Base-by-base conservation (phyloP, 495 filamentous ascomycete genomes). In the Extremus antarcticus region DNA sequence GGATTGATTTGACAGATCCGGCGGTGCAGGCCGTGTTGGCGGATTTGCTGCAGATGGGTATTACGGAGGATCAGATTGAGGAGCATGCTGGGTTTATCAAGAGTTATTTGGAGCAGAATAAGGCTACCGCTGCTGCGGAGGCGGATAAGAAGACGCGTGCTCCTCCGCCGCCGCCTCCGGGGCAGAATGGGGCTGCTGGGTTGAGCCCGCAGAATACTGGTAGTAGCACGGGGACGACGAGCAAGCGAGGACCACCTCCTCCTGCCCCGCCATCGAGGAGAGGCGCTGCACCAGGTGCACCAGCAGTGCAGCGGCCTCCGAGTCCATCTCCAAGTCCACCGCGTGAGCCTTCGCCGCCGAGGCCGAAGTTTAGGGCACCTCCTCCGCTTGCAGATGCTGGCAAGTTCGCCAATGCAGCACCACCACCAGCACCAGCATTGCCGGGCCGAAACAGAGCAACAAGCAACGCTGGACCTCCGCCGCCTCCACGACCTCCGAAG, bases 81-180 rank as follows among this genome's bases (percentile, higher is more conserved):
- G 86, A 94, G 54, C 90, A 96, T 63, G 85, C 89, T 40, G 91
- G 95, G 51, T 97, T 96, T 61, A 98, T 97, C 68, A 88, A 91
- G 68, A 76, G 82, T 17, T 98, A 92, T 63, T 84, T 96, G 60
- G 84, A 84, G 59, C 78, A 92, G 67, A 81, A 88, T 62, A 86
- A 91, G 67, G 77, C 77, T 25, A 75, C 75, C 62, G 70, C 71
- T 59, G 60, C 70, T 10, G 55, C 63, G 17, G 56, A 58, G 25
- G 38, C 50, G 13, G 66, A 67, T 56, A 62, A 62, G 20, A 63
- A 68, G 19, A 70, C 80, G 41, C 73, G 72, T 40, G 78, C 86
- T 55, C 76, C 79, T 7, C 82, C 83, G 2, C 81, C 82, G 22
- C 81, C 81, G 0, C 80, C 81, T 29, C 75, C 84, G 46, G 60